Percentiles rank a stretch among this genome's conserved stretches.
Conservation (phyloP, 176 grass and related monocot species). For the Tuctoria greenei region DNA sequence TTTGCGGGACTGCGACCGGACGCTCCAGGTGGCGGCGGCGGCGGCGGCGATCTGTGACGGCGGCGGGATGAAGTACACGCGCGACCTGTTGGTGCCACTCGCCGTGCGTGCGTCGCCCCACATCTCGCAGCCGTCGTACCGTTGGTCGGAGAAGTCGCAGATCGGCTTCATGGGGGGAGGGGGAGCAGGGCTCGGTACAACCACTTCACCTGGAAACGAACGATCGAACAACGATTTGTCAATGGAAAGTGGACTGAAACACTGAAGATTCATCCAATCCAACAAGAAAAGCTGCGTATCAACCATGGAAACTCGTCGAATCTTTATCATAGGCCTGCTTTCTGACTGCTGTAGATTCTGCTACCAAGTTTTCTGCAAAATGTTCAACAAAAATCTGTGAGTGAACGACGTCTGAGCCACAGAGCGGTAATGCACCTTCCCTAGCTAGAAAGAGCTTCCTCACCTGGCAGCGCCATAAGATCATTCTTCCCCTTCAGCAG, state of each 20-base stretch:
- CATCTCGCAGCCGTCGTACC: constrained; percentile 31
- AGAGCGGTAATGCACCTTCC: neutral
- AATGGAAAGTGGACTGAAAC: neutral
- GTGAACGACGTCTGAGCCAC: no score
- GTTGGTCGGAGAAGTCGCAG: constrained; percentile 19
- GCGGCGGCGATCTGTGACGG: neutral
- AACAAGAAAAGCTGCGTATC: neutral
- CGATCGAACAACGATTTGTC: no score
- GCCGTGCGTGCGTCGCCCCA: constrained; percentile 32
- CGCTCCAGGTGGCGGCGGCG: neutral
- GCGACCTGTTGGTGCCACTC: neutral
- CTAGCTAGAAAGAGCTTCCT: neutral
- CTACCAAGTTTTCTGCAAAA: neutral
- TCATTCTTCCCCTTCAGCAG: neutral
- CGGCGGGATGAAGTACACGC: constrained; percentile 29
- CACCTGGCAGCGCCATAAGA: neutral
- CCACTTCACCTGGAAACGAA: neutral
- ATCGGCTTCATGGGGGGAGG: constrained; percentile 2
- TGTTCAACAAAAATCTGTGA: neutral
- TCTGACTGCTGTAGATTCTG: neutral
- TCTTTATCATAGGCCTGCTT: neutral
- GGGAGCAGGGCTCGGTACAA: neutral
- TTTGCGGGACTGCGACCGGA: constrained; percentile 28
- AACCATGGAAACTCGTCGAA: neutral
- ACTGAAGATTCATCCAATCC: neutral